These are phyloP conservation scores for Nakazawaea laoshanensis DNA, from an alignment of 805 yeast species.

Conservation along the genomic window DNA sequence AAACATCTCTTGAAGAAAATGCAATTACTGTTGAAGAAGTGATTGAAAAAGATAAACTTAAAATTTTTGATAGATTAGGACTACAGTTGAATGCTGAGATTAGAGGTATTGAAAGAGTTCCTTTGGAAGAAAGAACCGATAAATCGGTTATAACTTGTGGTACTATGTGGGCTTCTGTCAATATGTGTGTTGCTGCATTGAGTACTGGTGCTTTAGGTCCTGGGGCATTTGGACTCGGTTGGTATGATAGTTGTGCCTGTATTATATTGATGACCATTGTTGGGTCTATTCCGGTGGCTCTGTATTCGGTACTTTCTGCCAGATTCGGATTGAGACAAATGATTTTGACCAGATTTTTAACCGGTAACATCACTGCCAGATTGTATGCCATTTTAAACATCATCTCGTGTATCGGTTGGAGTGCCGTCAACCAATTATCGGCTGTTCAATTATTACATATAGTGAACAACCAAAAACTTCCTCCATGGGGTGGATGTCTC, in stretches of 20 bases:
- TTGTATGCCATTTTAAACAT: conserved; percentile 21
- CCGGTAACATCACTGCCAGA: conserved; percentile 24
- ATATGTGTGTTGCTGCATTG: conserved; percentile 36
- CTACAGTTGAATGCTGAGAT: conserved; percentile 8
- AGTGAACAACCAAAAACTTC: conserved; percentile 19
- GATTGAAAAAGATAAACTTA: conserved; percentile 1
- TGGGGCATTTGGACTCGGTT: conserved; percentile 14
- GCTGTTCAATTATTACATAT: conserved; percentile 23
- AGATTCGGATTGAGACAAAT: conserved; percentile 31
- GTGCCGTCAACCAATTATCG: conserved; percentile 23
- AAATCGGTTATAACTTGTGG: conserved; percentile 28
- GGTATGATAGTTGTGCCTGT: conserved; percentile 6
- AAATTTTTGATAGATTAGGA: conserved; percentile 5
- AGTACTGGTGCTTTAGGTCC: conserved; percentile 28
- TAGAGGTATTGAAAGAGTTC: conserved; percentile 34
- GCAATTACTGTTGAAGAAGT: conserved; percentile 4
- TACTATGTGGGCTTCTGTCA: conserved; percentile 41
- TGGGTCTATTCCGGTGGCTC: conserved; percentile 30
- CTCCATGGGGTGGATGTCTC: conserved; percentile 28
- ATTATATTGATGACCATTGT: conserved; percentile 23
- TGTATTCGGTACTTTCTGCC: conserved; percentile 27
- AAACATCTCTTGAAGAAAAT: conserved; percentile 7
- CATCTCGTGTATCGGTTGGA: conserved; percentile 27
- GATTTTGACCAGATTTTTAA: conserved; percentile 22
- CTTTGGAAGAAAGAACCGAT: conserved; percentile 34